Percentiles rank a stretch among this genome's conserved stretches.
Conservation (phyloP, 2,329 filamentous ascomycete species). For the Helminthosporium solani region DNA sequence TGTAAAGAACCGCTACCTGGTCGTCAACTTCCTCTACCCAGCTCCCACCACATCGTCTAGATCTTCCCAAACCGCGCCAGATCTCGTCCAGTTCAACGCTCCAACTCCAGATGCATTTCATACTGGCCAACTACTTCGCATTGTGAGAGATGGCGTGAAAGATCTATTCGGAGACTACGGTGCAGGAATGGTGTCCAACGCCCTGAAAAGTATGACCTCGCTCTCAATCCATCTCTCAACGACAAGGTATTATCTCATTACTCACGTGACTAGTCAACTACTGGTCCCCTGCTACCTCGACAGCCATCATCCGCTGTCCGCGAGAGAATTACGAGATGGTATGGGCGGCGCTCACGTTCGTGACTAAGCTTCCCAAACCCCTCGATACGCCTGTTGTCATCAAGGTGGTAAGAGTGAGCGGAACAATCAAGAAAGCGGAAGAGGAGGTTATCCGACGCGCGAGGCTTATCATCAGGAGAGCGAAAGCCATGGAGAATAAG, state of each 20-base stretch:
- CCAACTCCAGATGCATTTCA: conserved; percentile 75
- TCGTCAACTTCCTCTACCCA: conserved; percentile 92
- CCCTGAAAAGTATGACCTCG: conserved; percentile 61
- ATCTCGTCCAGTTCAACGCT: conserved; percentile 71
- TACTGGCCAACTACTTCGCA: conserved; percentile 63
- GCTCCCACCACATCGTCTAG: conserved; percentile 45
- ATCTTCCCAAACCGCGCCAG: conserved; percentile 49
- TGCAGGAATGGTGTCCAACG: conserved; percentile 68
- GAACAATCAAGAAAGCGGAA: conserved; percentile 89
- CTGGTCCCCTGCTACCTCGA: conserved; percentile 86
- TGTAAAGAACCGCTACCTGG: conserved; percentile 91
- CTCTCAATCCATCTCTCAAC: neutral
- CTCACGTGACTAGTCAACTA: conserved; percentile 73
- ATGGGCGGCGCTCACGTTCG: conserved; percentile 85
- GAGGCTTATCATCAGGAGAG: conserved; percentile 67
- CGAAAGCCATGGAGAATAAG: conserved; percentile 50
- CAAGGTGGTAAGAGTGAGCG: conserved; percentile 81
- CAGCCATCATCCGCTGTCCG: conserved; percentile 83
- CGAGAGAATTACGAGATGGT: conserved; percentile 82
- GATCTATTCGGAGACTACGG: conserved; percentile 74
- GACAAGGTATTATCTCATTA: neutral
- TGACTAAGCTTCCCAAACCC: conserved; percentile 65
- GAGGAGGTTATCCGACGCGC: conserved; percentile 83
- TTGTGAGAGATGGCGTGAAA: conserved; percentile 52
- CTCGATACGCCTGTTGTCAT: conserved; percentile 71